Evolutionary conservation across 805 yeast genomes (phyloP), one percentile per base, ranked within the genome.

Genomic region (Scheffersomyces stipitis): DNA sequence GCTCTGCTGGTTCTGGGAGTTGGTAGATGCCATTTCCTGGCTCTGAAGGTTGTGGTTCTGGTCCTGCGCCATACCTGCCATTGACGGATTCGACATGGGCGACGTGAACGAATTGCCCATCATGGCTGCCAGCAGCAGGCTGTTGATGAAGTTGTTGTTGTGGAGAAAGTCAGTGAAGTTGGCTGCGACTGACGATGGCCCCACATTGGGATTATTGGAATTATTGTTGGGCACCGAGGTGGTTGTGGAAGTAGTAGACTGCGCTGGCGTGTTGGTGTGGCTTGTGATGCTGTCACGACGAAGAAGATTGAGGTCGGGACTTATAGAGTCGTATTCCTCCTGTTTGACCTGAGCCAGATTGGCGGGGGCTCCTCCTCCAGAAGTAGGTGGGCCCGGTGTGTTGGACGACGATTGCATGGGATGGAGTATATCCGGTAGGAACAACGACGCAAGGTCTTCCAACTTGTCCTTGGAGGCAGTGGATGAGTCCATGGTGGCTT

Each of bases 361-460:
- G 28, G 39, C 17, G 28, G 12, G 26, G 16, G 18, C 33, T 4
- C 26, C 18, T 13, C 26, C 26, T 26, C 20, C 31, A 13, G 35
- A 17, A 23, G 33, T 31, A 4, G 15, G 15, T n/a, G 30, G 37
- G 18, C 28, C 33, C 4, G 32, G 44, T 15, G 32, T 33, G 28
- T 34, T 32, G 17, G 39, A n/a, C 5, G 42, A 35, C 14, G 39
- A 36, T n/a, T 40, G 45, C 20, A 48, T 38, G 20, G 42, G 54
- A 34, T 63, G 64, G 17, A 66, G 51, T 26, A 64, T 58, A 37
- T 67, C 72, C 2, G 71, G 72, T 20, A 69, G 50, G 33, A 69
- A 69, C 29, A 69, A 52, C 28, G 71, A 58, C 31, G 73, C 64
- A 15, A 69, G 53, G 45, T 69, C 74, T 40, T 69, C 72, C 35